Percentiles rank a stretch among this genome's conserved stretches.
These are phyloP conservation scores for Cocos nucifera DNA, from an alignment of 176 grass and related monocot genomes.

Conservation along the genomic window DNA sequence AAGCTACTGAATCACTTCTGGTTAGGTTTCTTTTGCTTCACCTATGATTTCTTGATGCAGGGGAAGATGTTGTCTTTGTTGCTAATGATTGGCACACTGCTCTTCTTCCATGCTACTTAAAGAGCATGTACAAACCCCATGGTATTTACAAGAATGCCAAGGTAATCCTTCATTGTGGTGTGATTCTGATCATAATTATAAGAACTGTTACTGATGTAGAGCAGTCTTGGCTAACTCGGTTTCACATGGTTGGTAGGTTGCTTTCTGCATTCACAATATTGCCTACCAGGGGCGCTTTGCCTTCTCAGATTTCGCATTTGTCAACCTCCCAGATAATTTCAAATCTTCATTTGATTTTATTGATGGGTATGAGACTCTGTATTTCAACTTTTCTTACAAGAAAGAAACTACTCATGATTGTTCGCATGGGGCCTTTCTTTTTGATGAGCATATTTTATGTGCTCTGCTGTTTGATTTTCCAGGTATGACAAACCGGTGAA, in stretches of 20 bases:
- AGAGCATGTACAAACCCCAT: conserved; percentile 56
- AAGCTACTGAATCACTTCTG: too few species aligned
- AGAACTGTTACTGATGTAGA: neutral
- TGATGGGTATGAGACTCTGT: conserved; percentile 42
- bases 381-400: too few species aligned
- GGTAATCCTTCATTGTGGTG: conserved; percentile 17
- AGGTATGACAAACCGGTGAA: conserved; percentile 84
- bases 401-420: too few species aligned
- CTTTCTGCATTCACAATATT: conserved; percentile 99
- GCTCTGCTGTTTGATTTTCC: conserved; percentile 1
- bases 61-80: conserved; percentile 78
- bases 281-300: conserved; percentile 81
- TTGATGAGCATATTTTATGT: too few species aligned
- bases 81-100: conserved; percentile 98
- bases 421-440: too few species aligned
- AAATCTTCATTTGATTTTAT: conserved; percentile 79
- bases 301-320: conserved; percentile 29
- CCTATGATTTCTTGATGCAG: conserved; percentile 24
- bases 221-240: too few species aligned
- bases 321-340: conserved; percentile 72
- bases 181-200: too few species aligned
- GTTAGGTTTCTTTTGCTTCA: neutral
- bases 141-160: conserved; percentile 80
- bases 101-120: conserved; percentile 61
- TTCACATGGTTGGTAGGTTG: conserved; percentile 35